Evolutionary conservation across 2,329 filamentous ascomycete species (phyloP).

Genomic region (Didymosphaeria variabile): DNA sequence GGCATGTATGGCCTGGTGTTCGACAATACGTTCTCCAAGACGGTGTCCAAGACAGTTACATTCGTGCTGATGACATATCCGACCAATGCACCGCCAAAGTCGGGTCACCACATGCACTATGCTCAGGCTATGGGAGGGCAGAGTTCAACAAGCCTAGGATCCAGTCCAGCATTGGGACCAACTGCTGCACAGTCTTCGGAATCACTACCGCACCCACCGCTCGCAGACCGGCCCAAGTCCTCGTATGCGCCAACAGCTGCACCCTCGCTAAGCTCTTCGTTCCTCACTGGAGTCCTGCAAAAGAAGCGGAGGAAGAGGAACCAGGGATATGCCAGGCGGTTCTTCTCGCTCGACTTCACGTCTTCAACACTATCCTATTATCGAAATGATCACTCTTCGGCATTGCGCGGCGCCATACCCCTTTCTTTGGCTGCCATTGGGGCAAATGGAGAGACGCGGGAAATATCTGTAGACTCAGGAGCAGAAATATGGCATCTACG

Average conservation of each 20-base stretch:
- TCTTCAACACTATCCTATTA: conserved; percentile 97
- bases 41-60: conserved; percentile 89
- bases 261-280: conserved; percentile 55
- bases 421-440: conserved; percentile 90
- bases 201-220: conserved; percentile 51
- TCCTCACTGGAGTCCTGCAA: conserved; percentile 84
- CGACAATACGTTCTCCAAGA: conserved; percentile 97
- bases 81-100: conserved; percentile 79
- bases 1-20: conserved; percentile 98
- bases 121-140: conserved; percentile 63
- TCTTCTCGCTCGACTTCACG: conserved; percentile 95
- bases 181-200: conserved; percentile 60
- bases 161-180: conserved; percentile 54
- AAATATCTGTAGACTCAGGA: conserved; percentile 96
- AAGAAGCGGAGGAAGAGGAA: conserved; percentile 94
- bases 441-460: conserved; percentile 84
- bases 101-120: conserved; percentile 72
- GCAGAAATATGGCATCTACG: conserved; percentile 96
- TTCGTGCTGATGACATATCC: conserved; percentile 95
- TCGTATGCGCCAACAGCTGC: conserved; percentile 36
- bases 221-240: conserved; percentile 54
- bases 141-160: conserved; percentile 49
- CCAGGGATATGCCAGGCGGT: conserved; percentile 90
- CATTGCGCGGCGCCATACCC: conserved; percentile 89
- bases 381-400: conserved; percentile 90